These are phyloP conservation scores for Colletotrichum sp. DNA, from an alignment of 2,329 filamentous ascomycete genomes.

Conservation along the genomic window DNA sequence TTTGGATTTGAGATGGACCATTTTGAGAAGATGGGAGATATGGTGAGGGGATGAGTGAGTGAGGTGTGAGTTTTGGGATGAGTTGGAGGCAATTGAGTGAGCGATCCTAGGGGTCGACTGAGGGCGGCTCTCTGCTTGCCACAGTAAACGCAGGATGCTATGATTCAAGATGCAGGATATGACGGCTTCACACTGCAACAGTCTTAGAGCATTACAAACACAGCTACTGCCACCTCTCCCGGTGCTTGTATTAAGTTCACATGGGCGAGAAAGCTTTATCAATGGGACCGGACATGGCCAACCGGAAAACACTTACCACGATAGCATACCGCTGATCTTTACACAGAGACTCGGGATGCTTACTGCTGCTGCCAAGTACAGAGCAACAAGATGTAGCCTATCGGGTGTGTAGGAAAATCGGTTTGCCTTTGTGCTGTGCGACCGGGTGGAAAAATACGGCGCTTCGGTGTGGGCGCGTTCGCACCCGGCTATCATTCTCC, in stretches of 20 bases:
- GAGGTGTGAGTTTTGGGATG: neutral
- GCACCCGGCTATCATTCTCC: neutral
- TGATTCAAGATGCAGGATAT: neutral
- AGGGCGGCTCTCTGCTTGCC: neutral
- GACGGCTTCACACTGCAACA: neutral
- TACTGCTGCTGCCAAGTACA: neutral
- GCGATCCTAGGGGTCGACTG: neutral
- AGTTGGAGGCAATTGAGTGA: neutral
- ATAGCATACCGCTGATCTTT: neutral
- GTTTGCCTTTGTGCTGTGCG: neutral
- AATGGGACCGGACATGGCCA: neutral
- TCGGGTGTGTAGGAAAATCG: neutral
- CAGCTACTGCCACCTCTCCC: rapidly evolving
- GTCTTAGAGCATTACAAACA: neutral
- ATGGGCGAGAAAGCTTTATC: neutral
- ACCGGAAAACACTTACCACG: neutral
- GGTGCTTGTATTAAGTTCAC: neutral
- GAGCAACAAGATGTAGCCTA: neutral
- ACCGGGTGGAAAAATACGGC: neutral
- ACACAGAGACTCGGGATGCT: neutral
- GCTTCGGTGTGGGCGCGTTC: neutral
- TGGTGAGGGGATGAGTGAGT: neutral
- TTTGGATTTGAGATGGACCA: conserved; percentile 30
- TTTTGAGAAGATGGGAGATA: neutral
- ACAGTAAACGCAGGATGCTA: neutral